phyloP scores from a whole-genome alignment of 192 early-diverging fungal species.

The Coemansia sp. region DNA sequence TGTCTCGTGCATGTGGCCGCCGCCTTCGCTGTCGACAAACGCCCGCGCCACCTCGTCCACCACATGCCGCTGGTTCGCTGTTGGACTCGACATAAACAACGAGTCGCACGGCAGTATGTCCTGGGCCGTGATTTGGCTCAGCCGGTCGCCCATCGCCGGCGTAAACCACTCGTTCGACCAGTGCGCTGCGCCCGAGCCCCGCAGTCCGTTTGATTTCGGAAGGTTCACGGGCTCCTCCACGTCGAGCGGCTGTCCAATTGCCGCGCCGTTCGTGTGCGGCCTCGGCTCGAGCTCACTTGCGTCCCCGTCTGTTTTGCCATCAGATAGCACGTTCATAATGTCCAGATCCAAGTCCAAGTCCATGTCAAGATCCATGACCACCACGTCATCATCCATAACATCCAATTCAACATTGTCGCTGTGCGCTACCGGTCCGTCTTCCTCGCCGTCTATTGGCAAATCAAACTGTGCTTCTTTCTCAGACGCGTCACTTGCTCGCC shows the following conservation, averaged over 20 bases:
- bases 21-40: slow-evolving; percentile 54
- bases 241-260: not conserved
- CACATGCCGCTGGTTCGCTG: slow-evolving; percentile 17
- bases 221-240: slow-evolving; percentile 19
- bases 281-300: not conserved
- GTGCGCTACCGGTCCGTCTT: not conserved
- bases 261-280: not conserved
- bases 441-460: not conserved
- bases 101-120: slow-evolving; percentile 51
- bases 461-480: slow-evolving; percentile 12
- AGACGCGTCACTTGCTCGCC: slow-evolving; percentile 3
- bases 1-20: slow-evolving; percentile 47
- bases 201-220: slow-evolving; percentile 44
- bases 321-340: not conserved
- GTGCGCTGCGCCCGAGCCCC: slow-evolving; percentile 36
- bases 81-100: slow-evolving; percentile 31
- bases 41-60: slow-evolving; percentile 50
- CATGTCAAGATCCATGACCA: slow-evolving; percentile 44
- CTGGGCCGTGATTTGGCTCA: slow-evolving; percentile 35
- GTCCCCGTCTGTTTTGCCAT: not conserved
- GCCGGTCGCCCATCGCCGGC: slow-evolving; percentile 31
- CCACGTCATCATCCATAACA: slow-evolving; percentile 40
- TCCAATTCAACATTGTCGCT: slow-evolving; percentile 11
- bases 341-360: slow-evolving; percentile 26
- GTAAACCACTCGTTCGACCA: slow-evolving; percentile 53